Conservation (phyloP, 2,329 filamentous ascomycete genomes). For the Venturia carpophila region DNA sequence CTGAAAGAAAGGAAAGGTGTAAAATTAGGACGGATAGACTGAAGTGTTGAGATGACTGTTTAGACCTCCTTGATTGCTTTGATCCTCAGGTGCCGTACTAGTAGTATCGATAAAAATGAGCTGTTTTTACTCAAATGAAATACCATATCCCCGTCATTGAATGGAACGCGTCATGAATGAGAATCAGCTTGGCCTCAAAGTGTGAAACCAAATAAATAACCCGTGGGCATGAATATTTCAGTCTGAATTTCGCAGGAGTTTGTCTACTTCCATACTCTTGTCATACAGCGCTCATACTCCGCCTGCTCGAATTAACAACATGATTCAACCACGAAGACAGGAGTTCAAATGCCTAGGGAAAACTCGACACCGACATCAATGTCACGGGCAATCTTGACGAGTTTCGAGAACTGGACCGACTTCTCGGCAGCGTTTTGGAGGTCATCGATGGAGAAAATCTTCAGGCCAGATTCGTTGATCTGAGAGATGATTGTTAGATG, state of each 20-base stretch:
- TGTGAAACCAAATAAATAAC: too few relatives aligned
- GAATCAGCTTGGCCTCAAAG: too few relatives aligned
- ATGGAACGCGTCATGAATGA: too few relatives aligned
- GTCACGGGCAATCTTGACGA: conserved; percentile 96
- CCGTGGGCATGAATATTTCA: not conserved
- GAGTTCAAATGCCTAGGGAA: conserved; percentile 46
- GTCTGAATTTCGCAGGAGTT: not conserved
- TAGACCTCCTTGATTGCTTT: too few relatives aligned
- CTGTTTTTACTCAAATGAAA: too few relatives aligned
- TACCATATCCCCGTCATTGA: too few relatives aligned
- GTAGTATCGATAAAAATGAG: too few relatives aligned
- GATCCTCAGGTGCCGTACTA: too few relatives aligned
- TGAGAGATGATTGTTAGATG: conserved; percentile 24
- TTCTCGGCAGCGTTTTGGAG: conserved; percentile 96
- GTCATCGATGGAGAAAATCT: conserved; percentile 99
- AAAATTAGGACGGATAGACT: too few relatives aligned
- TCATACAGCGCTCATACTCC: not conserved
- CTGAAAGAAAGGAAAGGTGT: too few relatives aligned
- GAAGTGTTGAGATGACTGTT: too few relatives aligned
- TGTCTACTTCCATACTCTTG: not conserved
- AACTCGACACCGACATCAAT: conserved; percentile 97
- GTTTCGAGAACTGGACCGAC: conserved; percentile 97
- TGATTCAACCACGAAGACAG: not conserved
- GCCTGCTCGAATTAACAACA: conserved; percentile 1
- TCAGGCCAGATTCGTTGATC: conserved; percentile 95